These are phyloP conservation scores for Plantago rigida DNA, from an alignment of 305 asterid species.

Conservation along the genomic window DNA sequence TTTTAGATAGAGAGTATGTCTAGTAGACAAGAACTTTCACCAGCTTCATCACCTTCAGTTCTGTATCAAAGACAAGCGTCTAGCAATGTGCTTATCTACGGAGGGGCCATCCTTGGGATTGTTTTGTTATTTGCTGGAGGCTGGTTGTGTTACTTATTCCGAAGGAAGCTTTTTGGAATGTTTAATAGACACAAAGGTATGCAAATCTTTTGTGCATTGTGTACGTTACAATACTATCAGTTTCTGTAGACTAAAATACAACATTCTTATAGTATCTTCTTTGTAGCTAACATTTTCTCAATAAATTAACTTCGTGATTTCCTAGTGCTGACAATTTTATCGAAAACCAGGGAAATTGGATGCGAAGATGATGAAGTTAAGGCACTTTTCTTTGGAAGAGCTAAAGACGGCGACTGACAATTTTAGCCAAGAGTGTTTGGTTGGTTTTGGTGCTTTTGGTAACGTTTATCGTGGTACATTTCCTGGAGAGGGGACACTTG, in stretches of 20 bases:
- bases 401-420: constrained; percentile 56
- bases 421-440: constrained; percentile 46
- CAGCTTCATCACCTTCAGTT: constrained; percentile 27
- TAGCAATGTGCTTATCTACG: constrained; percentile 28
- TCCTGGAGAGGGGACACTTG: constrained; percentile 37
- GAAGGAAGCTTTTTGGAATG: constrained; percentile 35
- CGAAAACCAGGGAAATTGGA: constrained; percentile 33
- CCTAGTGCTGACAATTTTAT: constrained; percentile 12
- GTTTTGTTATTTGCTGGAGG: constrained; percentile 28
- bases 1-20: constrained; percentile 24
- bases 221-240: background rate
- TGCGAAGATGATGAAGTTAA: constrained; percentile 37
- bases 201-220: constrained; percentile 11
- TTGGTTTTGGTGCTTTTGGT: constrained; percentile 69
- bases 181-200: constrained; percentile 40
- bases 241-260: too few species aligned
- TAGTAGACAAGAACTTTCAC: constrained; percentile 22
- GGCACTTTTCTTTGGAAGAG: constrained; percentile 42
- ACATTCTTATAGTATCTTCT: too few species aligned
- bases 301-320: background rate
- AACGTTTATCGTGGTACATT: constrained; percentile 54
- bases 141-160: constrained; percentile 42
- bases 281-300: too few species aligned
- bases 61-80: constrained; percentile 20
- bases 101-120: constrained; percentile 33